Percentiles rank a stretch among this genome's conserved stretches.
These are phyloP conservation scores for Castanea mollissima DNA, from an alignment of 306 rosid species.

Conservation along the genomic window DNA sequence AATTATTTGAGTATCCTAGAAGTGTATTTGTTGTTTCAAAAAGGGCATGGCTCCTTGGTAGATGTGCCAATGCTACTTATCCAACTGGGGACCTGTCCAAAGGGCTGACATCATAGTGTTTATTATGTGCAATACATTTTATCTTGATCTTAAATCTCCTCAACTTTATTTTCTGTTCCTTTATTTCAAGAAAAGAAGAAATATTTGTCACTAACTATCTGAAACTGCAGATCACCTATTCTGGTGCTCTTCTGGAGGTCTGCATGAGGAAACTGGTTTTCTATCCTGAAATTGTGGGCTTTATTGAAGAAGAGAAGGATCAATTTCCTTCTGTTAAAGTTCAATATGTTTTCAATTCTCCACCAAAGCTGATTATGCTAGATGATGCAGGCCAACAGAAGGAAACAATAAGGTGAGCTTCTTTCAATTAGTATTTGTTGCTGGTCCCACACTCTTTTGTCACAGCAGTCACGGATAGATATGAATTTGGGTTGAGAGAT, in stretches of 20 bases:
- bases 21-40: background rate
- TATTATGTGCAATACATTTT: slow-evolving; percentile 4
- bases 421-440: background rate
- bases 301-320: slow-evolving; percentile 89
- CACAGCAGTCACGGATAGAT: background rate
- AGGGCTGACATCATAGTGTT: background rate
- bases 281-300: slow-evolving; percentile 91
- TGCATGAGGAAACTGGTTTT: slow-evolving; percentile 96
- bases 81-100: background rate
- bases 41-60: too few relatives aligned
- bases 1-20: background rate
- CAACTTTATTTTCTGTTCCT: background rate
- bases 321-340: slow-evolving; percentile 68
- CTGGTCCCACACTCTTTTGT: background rate
- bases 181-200: background rate
- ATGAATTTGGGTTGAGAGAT: background rate
- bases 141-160: slow-evolving; percentile 9
- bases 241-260: slow-evolving; percentile 84
- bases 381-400: slow-evolving; percentile 68
- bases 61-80: background rate
- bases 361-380: slow-evolving; percentile 84
- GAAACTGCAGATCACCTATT: slow-evolving; percentile 61
- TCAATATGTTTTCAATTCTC: slow-evolving; percentile 79
- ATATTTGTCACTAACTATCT: background rate
- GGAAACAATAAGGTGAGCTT: slow-evolving; percentile 79